Evolutionary conservation across 2,329 filamentous ascomycete species (phyloP).

Genomic region (Aspergillus novofumigatus): DNA sequence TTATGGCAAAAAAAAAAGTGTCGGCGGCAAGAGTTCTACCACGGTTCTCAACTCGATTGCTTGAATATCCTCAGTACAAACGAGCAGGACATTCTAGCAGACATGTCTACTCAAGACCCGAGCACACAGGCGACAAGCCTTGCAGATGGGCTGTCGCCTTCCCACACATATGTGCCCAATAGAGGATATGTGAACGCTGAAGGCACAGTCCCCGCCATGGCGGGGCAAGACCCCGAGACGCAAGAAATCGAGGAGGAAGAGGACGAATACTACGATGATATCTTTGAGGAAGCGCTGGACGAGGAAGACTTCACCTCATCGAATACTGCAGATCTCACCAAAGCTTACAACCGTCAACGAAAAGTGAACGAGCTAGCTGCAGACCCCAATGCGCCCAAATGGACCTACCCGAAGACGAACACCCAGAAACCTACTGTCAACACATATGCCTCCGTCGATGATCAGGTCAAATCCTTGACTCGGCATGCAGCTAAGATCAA

Average conservation of each 20-base stretch:
- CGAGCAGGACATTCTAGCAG: conserved; percentile 1
- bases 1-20: conserved; percentile 19
- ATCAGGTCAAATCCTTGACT: conserved; percentile 79
- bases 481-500: conserved; percentile 83
- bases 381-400: conserved; percentile 48
- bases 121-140: conserved; percentile 22
- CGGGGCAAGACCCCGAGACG: conserved; percentile 29
- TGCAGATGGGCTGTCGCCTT: conserved; percentile 44
- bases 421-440: conserved; percentile 76
- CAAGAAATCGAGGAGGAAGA: conserved; percentile 46
- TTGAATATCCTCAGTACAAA: not conserved
- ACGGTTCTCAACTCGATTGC: not conserved
- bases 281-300: conserved; percentile 52
- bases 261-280: conserved; percentile 60
- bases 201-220: conserved; percentile 28
- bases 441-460: conserved; percentile 73
- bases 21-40: not conserved
- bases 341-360: conserved; percentile 82
- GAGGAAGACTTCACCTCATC: conserved; percentile 54
- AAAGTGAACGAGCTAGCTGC: conserved; percentile 55
- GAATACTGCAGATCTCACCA: conserved; percentile 67
- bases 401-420: conserved; percentile 66
- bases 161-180: conserved; percentile 48
- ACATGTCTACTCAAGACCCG: conserved; percentile 24
- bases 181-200: conserved; percentile 44